phyloP scores from a whole-genome alignment of 192 early-diverging fungal species.

The Coemansia sp. region DNA sequence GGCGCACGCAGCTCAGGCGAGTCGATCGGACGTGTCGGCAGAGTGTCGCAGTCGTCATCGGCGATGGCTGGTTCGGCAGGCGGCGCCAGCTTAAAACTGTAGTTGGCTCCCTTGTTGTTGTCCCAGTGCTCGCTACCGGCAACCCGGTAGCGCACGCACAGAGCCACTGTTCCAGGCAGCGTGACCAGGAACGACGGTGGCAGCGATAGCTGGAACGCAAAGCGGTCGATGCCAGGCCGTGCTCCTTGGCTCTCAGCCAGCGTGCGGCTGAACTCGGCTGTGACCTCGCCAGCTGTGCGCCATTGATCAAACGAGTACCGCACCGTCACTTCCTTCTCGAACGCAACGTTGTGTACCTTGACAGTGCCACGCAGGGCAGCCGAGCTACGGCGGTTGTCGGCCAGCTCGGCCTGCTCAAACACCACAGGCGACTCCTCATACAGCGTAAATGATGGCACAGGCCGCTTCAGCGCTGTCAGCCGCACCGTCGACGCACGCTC shows the following conservation, averaged over 20 bases:
- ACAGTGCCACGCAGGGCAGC: constrained; percentile 63
- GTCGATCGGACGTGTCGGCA: constrained; percentile 2
- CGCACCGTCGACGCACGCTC: constrained; percentile 19
- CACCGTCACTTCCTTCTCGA: constrained; percentile 77
- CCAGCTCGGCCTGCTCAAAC: constrained; percentile 59
- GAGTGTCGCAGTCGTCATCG: constrained; percentile 37
- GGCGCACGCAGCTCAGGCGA: constrained; percentile 22
- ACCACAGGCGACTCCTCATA: constrained; percentile 56
- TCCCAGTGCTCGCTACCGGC: constrained; percentile 83
- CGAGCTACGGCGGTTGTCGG: constrained; percentile 49
- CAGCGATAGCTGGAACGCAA: constrained; percentile 67
- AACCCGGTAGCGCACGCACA: constrained; percentile 71
- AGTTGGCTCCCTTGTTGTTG: constrained; percentile 90
- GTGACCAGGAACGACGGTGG: constrained; percentile 27
- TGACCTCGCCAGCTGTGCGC: constrained; percentile 67
- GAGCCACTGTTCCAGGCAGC: constrained; percentile 55
- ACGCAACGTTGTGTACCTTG: constrained; percentile 83
- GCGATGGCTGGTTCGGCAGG: constrained; percentile 44
- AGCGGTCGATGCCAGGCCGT: constrained; percentile 65
- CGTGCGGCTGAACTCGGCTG: constrained; percentile 63
- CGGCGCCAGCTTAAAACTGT: constrained; percentile 57
- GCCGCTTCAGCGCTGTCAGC: constrained; percentile 40
- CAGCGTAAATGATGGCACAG: constrained; percentile 39
- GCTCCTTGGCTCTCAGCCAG: constrained; percentile 47
- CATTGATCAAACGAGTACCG: constrained; percentile 83